A percentile compares a stretch with the other conserved stretches of the same genome.
Conservation (phyloP, 768 basidiomycete species). For the Collybia mongolica region DNA sequence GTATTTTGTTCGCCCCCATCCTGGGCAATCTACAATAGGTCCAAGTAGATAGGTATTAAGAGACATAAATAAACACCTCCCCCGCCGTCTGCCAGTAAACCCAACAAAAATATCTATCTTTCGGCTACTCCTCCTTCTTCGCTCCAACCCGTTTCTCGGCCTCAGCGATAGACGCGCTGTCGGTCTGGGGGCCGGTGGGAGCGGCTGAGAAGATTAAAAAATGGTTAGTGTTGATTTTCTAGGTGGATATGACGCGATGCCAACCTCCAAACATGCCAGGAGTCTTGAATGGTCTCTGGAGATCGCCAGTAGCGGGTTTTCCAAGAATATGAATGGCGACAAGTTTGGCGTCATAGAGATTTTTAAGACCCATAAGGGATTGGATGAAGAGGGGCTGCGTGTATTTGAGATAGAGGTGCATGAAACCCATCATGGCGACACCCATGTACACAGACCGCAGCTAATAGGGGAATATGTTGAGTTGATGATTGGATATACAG, state of each 20-base stretch:
- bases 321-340: constrained; percentile 83
- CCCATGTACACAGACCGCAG: constrained; percentile 70
- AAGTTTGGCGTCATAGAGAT: constrained; percentile 81
- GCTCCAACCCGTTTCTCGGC: constrained; percentile 82
- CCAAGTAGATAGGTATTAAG: no score
- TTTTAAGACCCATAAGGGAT: constrained; percentile 92
- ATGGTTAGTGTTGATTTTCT: constrained; percentile 1
- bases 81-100: no score
- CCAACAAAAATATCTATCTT: no score
- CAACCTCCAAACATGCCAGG: constrained; percentile 71
- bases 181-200: constrained; percentile 74
- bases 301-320: constrained; percentile 77
- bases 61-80: no score
- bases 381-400: constrained; percentile 97
- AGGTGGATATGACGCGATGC: background rate
- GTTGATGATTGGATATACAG: background rate
- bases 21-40: no score
- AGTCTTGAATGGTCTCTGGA: constrained; percentile 87
- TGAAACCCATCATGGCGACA: constrained; percentile 85
- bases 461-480: constrained; percentile 25
- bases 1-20: no score
- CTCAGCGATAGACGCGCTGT: constrained; percentile 82
- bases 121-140: constrained; percentile 71
- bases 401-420: constrained; percentile 94
- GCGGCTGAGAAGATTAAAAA: constrained; percentile 26